These are phyloP conservation scores for Penicillium sp. DNA, from an alignment of 2,329 filamentous ascomycete species.

Conservation along the genomic window DNA sequence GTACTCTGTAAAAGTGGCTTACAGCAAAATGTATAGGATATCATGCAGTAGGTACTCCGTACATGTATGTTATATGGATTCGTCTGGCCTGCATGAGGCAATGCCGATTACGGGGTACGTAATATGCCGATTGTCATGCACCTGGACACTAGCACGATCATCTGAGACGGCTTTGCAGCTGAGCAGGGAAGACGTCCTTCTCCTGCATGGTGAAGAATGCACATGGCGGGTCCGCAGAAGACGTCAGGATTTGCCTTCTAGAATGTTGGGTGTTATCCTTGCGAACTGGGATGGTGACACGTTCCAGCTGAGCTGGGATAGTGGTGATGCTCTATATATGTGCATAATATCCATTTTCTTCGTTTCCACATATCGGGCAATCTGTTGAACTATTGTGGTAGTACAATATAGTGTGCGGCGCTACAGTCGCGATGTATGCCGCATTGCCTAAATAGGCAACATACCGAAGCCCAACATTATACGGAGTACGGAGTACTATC, in stretches of 20 bases:
- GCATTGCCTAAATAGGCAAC: not conserved
- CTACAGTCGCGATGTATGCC: not conserved
- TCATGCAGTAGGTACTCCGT: not conserved
- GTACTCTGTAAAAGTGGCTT: not conserved
- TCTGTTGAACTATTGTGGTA: not conserved
- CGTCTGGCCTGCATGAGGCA: not conserved
- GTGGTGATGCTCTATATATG: not conserved
- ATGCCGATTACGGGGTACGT: not conserved
- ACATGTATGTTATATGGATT: not conserved
- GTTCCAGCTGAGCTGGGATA: not conserved
- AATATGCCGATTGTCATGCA: not conserved
- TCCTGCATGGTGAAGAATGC: slow-evolving; percentile 6
- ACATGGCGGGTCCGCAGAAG: not conserved
- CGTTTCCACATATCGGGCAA: not conserved
- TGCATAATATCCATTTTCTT: not conserved
- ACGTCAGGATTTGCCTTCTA: not conserved
- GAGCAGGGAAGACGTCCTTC: not conserved
- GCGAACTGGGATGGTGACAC: not conserved
- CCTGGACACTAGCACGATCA: not conserved
- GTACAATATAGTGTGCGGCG: not conserved
- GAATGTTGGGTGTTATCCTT: not conserved
- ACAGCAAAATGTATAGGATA: not conserved
- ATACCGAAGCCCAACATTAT: not conserved
- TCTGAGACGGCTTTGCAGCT: not conserved
- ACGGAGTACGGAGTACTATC: not conserved